Evolutionary conservation across 768 basidiomycete genomes (phyloP), one percentile per base, ranked within the genome.

Genomic region (Phallus indusiatus): DNA sequence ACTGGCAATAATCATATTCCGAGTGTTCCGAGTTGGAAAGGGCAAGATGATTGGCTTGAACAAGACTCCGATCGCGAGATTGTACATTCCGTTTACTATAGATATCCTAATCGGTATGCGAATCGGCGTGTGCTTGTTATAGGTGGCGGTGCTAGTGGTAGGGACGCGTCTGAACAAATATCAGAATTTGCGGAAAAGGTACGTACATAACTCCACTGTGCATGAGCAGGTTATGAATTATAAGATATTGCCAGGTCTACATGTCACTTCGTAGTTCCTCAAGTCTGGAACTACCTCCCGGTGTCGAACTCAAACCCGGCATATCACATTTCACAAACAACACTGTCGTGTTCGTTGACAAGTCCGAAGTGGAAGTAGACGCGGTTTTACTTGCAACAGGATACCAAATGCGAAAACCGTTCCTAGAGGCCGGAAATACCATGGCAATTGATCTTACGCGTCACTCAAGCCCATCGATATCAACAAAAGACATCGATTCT

Each of bases 1-100:
- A 75, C 70, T n/a, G 83, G 83, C 5, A 79, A 79, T 60, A 78
- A 82, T 59, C 81, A 81, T 61, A 71, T 76, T 58, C 81, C 83
- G 1, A 70, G 71, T 22, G 70, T 75, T 1, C 76, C 76, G 5
- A 61, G 63, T 5, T 82, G 78, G 70, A 66, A 64, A 12, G 82
- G 82, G 1, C 73, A 78, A 55, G 73, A 78, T 1, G 70, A 69
- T 5, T 84, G 83, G 82, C 65, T 80, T 10, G 69, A 65, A 3
- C 69, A 67, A 35, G 58, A 63, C 8, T 64, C 62, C 10, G 37
- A 49, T 5, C 73, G 79, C 24, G 69, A 76, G 59, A 73, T 82
- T 0, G 34, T 77, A 10, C 82, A 84, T 65, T 80, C 80, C 1
- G 70, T 82, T 12, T 83, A 74, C 67, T 83, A 79, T 62, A 76